Evolutionary conservation across 495 filamentous ascomycete species (phyloP), one percentile per base, ranked within the genome.

Genomic region (Apiosordaria backusii): DNA sequence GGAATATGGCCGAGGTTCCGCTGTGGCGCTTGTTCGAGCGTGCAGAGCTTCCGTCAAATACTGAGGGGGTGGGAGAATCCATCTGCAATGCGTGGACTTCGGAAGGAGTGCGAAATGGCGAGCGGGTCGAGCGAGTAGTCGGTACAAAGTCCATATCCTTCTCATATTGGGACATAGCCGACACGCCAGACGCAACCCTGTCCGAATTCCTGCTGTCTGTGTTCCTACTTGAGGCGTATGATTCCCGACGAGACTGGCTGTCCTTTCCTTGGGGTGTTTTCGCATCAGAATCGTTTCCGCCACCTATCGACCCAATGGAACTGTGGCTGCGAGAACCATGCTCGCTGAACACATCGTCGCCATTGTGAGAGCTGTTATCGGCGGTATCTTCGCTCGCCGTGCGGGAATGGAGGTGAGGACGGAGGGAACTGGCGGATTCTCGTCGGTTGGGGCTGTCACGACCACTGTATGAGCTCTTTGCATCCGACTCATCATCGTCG

Each of bases 1-100:
- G 71, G 68, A 76, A 70, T 74, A 53, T 58, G 68, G 15, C 68
- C 21, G 70, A 54, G 26, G 72, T 57, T 64, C 52, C 58, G 35
- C 27, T 50, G 9, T 67, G 63, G 10, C 68, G 68, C 55, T 72
- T 70, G 57, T 35, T 52, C 3, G 83, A 84, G 22, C 83, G 79
- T 16, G 86, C 79, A 21, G 81, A 82, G 45, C 71, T 78, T 69
- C 70, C 73, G 50, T 72, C 73, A 24, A 80, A 81, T 27, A 82
- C 73, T 4, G 80, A 82, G 7, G 81, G 80, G 0, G 87, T 81
- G 1, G 88, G 87, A 4, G 87, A 88, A 0, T 86, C 83, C 87
- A 94, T 91, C 71, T 94, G 91, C 80, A 95, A 87, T 1, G 88
- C 88, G 50, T 87, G 83, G 7, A 94, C 87, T 0, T 89, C 90